Evolutionary conservation across 225 moss, liverwort and hornwort genomes (phyloP), one percentile per base, ranked within the genome.

Genomic region (Polytrichum formosum): DNA sequence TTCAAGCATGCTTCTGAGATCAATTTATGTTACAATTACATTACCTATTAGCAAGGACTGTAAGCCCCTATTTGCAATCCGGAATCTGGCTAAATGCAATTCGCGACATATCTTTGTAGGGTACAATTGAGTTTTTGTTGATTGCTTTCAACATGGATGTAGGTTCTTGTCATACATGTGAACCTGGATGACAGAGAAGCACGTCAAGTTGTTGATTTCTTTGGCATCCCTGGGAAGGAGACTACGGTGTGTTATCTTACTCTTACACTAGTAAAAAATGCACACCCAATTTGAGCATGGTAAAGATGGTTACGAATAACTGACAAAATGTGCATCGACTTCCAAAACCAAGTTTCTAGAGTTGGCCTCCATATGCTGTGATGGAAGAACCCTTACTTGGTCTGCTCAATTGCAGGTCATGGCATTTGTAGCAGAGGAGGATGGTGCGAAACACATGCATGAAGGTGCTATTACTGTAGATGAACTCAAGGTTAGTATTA

Each of bases 121-220:
- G 31, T 31, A 31, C 7, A 31, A 7, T 37, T 37, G 37, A 37
- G 10, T 10, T 37, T 9, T 10, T 10, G 37, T 37, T 37, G 10
- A 37, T 37, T 37, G 37, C 37, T 37, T 10, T 37, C 37, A 37
- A 37, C 37, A 37, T 37, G 31, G 37, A 54, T 73, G 79, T 84
- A 88, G 87, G 72, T 82, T 68, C 73, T 88, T 26, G 84, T 84
- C 69, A 79, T 88, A 64, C 82, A 74, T 64, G 69, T 78, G 68
- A 77, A 30, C 71, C 64, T 84, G 2, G 74, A 63, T 22, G 71
- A 84, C 59, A 67, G 74, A 46, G 84, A 80, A 56, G 69, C 77
- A 16, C 72, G 75, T 54, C 81, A 81, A 75, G 75, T 84, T 7
- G 65, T 73, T 31, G 35, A 76, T 0, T 84, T 67, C 71, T 88